A percentile compares a stretch with the other conserved stretches of the same genome.
These are phyloP conservation scores for Lasiodiplodia hormozganensis DNA, from an alignment of 2,329 filamentous ascomycete genomes.

Conservation along the genomic window DNA sequence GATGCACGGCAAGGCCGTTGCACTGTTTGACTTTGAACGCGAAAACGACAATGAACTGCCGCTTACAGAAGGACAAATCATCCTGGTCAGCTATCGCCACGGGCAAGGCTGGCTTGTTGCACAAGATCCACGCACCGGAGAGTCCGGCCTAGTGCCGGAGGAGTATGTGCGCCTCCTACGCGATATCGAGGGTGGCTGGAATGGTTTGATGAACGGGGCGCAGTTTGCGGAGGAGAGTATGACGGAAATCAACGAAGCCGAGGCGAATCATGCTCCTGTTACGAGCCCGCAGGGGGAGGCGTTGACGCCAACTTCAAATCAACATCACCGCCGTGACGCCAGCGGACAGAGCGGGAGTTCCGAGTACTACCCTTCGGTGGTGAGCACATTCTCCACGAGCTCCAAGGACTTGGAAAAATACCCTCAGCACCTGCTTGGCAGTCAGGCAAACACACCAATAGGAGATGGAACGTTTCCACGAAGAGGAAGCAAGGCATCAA, in stretches of 20 bases:
- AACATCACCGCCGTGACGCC: conserved; percentile 38
- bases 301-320: conserved; percentile 48
- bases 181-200: conserved; percentile 89
- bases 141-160: conserved; percentile 94
- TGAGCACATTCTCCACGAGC: conserved; percentile 60
- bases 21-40: conserved; percentile 90
- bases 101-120: conserved; percentile 98
- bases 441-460: conserved; percentile 22
- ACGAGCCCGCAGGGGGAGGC: conserved; percentile 45
- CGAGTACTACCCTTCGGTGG: conserved; percentile 50
- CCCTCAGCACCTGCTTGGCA: conserved; percentile 49
- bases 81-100: conserved; percentile 94
- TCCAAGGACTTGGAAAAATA: conserved; percentile 58
- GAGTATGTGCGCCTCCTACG: conserved; percentile 92
- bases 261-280: conserved; percentile 37
- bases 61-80: conserved; percentile 91
- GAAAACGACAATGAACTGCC: conserved; percentile 98
- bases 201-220: conserved; percentile 47
- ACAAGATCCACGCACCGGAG: conserved; percentile 90
- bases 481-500: conserved; percentile 26
- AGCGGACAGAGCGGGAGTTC: conserved; percentile 27
- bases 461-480: conserved; percentile 24
- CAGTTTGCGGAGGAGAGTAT: conserved; percentile 8
- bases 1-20: conserved; percentile 95
- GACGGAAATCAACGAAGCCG: conserved; percentile 12